phyloP scores from a whole-genome alignment of 2,329 filamentous ascomycete genomes.

The Neonectria faginata region DNA sequence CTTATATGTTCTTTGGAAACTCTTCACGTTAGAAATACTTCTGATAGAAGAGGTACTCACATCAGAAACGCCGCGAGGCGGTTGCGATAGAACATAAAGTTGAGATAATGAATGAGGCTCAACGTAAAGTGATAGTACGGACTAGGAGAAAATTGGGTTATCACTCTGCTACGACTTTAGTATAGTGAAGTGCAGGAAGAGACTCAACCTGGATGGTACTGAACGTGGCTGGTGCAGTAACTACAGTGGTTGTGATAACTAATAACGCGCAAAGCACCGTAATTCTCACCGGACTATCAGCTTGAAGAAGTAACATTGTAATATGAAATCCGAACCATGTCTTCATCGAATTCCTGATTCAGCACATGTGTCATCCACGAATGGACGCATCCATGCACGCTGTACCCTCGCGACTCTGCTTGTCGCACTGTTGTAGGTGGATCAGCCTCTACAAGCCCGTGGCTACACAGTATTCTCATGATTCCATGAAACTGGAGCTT shows the following conservation, averaged over 20 bases:
- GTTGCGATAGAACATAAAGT: too few species aligned
- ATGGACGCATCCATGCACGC: slow-evolving; percentile 52
- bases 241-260: not conserved
- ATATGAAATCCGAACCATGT: not conserved
- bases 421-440: slow-evolving; percentile 14
- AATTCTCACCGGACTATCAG: not conserved
- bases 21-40: too few species aligned
- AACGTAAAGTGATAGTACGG: too few species aligned
- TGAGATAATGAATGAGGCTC: too few species aligned
- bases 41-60: too few species aligned
- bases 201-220: too few species aligned
- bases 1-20: too few species aligned
- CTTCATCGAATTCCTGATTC: slow-evolving; percentile 31
- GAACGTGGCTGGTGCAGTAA: too few species aligned
- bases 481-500: slow-evolving; percentile 43
- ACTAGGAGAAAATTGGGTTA: too few species aligned
- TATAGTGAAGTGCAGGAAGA: too few species aligned
- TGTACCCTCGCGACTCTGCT: slow-evolving; percentile 43
- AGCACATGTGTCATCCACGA: slow-evolving; percentile 46
- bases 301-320: not conserved
- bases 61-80: too few species aligned
- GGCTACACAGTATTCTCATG: slow-evolving; percentile 35
- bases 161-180: too few species aligned
- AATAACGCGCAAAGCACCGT: not conserved
- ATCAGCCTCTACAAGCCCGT: slow-evolving; percentile 45